Base-by-base conservation (phyloP, 2,329 filamentous ascomycete genomes). In the Sporothrix euskadiensis region DNA sequence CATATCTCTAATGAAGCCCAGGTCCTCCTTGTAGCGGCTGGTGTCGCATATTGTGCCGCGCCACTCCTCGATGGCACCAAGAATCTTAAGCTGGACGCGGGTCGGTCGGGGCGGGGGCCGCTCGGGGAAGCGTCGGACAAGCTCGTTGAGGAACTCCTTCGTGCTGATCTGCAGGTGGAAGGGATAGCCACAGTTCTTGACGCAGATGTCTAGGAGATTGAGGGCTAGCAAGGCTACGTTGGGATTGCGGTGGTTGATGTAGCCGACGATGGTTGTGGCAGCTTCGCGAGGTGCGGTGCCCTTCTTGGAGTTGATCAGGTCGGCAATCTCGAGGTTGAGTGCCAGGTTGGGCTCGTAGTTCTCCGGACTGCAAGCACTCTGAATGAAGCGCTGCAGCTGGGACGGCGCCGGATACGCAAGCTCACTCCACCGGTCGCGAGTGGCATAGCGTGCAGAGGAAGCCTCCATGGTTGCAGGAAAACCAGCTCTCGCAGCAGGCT, bases 111-210 rank as follows among this genome's bases (percentile, higher is more conserved):
- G 87, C 1, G 95, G 94, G 63, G 96, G 96, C 32, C 95, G 89
- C 83, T 99, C 96, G 66, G 96, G 96, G 79, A 99, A 99, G 77
- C 96, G 89, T 77, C 96, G 91, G 75, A 99, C 96, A 74, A 99
- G 90, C 85, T 99, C 96, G 83, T 99, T 99, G 78, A 99, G 90
- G 79, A 99, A 99, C 80, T 99, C 96, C 82, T 99, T 99, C 77
- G 96, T 98, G 82, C 93, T 94, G 81, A 99, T 98, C 83, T 99
- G 96, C 74, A 99, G 90, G 80, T 99, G 96, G 83, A 99, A 99
- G 0, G 96, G 94, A 81, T 99, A 99, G 78, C 96, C 96, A 87
- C 96, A 99, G 84, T 99, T 99, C 86, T 99, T 99, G 83, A 98
- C 96, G 83, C 96, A 98, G 76, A 98, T 98, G 82, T 99, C 96